Conservation (phyloP, 345 rosid species). For the Camelina hispida region DNA sequence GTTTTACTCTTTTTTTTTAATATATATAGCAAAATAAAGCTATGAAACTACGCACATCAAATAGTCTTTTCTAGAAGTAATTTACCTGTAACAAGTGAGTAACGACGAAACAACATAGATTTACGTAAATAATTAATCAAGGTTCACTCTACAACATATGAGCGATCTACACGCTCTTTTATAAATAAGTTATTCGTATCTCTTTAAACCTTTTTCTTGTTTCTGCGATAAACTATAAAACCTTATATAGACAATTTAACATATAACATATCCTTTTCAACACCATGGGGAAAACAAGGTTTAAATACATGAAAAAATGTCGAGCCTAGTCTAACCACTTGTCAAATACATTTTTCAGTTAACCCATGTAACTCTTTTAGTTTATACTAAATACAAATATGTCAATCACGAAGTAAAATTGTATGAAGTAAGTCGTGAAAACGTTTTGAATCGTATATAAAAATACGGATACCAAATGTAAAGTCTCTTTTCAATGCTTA, state of each 20-base stretch:
- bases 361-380: not conserved
- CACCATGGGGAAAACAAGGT: not conserved
- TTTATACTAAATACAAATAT: not conserved
- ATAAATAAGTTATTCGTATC: too few relatives aligned
- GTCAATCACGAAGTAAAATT: not conserved
- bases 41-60: not conserved
- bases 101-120: too few relatives aligned
- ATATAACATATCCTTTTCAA: too few relatives aligned
- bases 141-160: not conserved
- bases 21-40: not conserved
- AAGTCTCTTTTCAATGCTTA: not conserved
- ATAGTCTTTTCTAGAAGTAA: not conserved
- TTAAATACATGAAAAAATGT: not conserved
- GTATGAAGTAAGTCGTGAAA: not conserved
- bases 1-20: not conserved
- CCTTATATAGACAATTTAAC: too few relatives aligned
- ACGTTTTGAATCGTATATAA: not conserved
- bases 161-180: too few relatives aligned
- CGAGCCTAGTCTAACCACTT: not conserved
- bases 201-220: too few relatives aligned
- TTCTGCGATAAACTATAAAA: too few relatives aligned
- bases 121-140: not conserved
- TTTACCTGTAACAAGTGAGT: not conserved
- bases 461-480: not conserved
- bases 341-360: not conserved